Conservation (phyloP, 1,284 basidiomycete species). For the Vanrija humicola region DNA sequence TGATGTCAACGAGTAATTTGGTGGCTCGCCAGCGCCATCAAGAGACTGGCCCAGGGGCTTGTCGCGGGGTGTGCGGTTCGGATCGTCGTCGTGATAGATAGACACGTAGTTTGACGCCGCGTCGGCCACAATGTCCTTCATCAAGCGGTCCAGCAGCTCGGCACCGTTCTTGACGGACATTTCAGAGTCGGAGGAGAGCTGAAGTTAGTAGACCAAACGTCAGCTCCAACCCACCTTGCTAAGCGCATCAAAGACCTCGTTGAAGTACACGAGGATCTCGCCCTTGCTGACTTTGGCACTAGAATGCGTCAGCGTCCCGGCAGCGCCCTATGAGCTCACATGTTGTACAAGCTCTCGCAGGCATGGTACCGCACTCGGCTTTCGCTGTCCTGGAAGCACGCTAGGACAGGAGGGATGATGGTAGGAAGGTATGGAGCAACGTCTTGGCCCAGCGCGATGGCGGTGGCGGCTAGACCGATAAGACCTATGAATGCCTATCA, state of each 20-base stretch:
- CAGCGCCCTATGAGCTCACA: conserved; percentile 48
- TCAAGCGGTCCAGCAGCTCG: conserved; percentile 90
- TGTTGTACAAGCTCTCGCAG: conserved; percentile 97
- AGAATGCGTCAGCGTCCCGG: not conserved
- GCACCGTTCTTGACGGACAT: conserved; percentile 97
- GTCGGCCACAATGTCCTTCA: conserved; percentile 98
- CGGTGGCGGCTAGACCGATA: conserved; percentile 93
- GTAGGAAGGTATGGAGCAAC: conserved; percentile 90
- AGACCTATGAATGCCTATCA: conserved; percentile 49
- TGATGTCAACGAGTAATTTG: conserved; percentile 39
- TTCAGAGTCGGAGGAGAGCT: conserved; percentile 96
- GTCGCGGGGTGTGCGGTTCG: conserved; percentile 22
- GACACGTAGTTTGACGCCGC: conserved; percentile 93
- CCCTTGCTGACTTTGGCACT: conserved; percentile 92
- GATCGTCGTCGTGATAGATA: conserved; percentile 58
- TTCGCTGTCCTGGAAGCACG: conserved; percentile 91
- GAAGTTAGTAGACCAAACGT: conserved; percentile 5
- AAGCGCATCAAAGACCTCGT: conserved; percentile 94
- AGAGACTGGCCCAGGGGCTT: conserved; percentile 2
- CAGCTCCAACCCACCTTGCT: conserved; percentile 67
- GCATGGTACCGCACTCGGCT: conserved; percentile 79
- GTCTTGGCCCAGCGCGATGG: conserved; percentile 90
- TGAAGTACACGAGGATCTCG: conserved; percentile 95
- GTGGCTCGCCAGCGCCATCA: too few relatives aligned
- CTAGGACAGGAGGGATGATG: conserved; percentile 85